These are phyloP conservation scores for Raphanus sativus DNA, from an alignment of 345 rosid species.

Conservation along the genomic window DNA sequence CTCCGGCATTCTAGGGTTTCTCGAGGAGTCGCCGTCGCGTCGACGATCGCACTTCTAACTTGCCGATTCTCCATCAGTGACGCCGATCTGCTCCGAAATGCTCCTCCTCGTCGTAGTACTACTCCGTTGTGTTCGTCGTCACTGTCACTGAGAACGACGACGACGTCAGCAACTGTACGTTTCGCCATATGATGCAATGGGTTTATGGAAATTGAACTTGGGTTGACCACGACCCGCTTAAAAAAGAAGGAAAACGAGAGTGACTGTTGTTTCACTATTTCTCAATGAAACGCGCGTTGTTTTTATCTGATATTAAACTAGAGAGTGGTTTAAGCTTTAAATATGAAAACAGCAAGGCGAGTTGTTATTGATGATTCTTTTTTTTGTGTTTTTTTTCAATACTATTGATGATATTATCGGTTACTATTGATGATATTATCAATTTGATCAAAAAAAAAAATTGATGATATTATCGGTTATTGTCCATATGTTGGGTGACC, in stretches of 20 bases:
- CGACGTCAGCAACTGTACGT: conserved; percentile 24
- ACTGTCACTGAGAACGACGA: conserved; percentile 51
- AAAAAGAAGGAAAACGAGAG: background rate
- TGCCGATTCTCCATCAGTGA: conserved; percentile 20
- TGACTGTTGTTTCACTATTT: background rate
- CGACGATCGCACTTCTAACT: conserved; percentile 16
- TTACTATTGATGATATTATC: too few species aligned
- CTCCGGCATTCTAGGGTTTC: conserved; percentile 55
- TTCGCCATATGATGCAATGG: conserved; percentile 22
- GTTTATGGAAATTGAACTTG: background rate
- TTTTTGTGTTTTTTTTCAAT: background rate
- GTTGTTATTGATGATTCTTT: background rate
- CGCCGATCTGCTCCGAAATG: conserved; percentile 3
- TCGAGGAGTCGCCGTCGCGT: conserved; percentile 22
- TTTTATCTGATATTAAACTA: background rate
- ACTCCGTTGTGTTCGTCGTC: conserved; percentile 42
- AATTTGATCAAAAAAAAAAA: too few species aligned
- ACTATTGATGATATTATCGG: background rate
- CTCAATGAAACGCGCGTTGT: background rate
- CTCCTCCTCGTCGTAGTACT: background rate
- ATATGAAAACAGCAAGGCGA: background rate
- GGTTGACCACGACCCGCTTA: background rate
- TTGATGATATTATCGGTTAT: too few species aligned
- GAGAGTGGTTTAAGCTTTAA: background rate
- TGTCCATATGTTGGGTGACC: too few species aligned